Conservation (phyloP, 441 rosid species). For the Bruguiera hainesii region DNA sequence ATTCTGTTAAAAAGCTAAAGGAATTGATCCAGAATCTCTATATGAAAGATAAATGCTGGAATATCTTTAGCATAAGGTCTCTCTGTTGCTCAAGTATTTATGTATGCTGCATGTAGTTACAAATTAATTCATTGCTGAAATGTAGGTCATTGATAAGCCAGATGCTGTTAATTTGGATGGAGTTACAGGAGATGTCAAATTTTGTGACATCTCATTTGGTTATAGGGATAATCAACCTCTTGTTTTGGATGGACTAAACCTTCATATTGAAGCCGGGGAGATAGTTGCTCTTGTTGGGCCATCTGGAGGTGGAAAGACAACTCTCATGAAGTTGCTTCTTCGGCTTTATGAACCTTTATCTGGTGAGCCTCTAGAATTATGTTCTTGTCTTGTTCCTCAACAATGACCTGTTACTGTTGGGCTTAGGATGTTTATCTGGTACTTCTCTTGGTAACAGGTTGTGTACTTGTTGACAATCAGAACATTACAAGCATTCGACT, state of each 20-base stretch:
- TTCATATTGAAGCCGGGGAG: constrained; percentile 89
- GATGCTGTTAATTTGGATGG: constrained; percentile 50
- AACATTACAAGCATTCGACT: constrained; percentile 52
- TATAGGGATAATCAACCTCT: constrained; percentile 53
- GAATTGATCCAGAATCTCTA: not conserved
- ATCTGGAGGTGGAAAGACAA: constrained; percentile 98
- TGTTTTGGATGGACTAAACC: constrained; percentile 60
- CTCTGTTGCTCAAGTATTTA: not conserved
- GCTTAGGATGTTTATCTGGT: constrained; percentile 2
- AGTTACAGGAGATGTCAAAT: constrained; percentile 69
- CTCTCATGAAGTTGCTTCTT: constrained; percentile 85
- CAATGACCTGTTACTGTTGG: constrained; percentile 10
- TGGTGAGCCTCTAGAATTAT: constrained; percentile 42
- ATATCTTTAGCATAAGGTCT: not conserved
- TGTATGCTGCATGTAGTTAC: not conserved
- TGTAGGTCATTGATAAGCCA: constrained; percentile 60
- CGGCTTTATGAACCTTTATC: constrained; percentile 77
- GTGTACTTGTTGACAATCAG: constrained; percentile 57
- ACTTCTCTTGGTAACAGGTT: constrained; percentile 43
- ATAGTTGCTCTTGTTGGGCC: constrained; percentile 86
- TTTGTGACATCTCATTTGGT: constrained; percentile 59
- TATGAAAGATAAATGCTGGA: not conserved
- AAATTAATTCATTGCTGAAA: constrained; percentile 23
- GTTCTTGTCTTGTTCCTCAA: constrained; percentile 5
- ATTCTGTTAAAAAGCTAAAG: not conserved